phyloP scores from a whole-genome alignment of 2,329 filamentous ascomycete species.

The Metarhizium anisopliae region DNA sequence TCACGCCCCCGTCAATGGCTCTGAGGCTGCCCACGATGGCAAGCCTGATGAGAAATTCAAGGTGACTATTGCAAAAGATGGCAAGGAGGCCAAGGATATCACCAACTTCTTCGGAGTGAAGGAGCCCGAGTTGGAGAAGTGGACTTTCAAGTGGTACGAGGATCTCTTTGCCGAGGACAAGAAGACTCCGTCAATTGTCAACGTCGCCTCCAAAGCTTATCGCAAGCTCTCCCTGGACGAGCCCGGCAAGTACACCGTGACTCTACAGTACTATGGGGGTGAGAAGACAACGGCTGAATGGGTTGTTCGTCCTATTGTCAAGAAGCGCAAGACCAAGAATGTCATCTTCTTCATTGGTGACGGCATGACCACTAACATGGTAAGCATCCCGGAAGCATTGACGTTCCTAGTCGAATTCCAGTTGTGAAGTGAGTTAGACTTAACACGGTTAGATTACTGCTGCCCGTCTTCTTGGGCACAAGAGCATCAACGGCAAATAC shows the following conservation, averaged over 20 bases:
- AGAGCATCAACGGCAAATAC: slow-evolving; percentile 78
- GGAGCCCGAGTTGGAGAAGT: slow-evolving; percentile 68
- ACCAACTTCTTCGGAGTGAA: slow-evolving; percentile 59
- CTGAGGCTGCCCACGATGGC: slow-evolving; percentile 61
- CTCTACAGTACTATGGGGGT: slow-evolving; percentile 64
- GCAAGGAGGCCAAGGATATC: slow-evolving; percentile 41
- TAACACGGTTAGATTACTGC: slow-evolving; percentile 48
- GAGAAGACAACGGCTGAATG: slow-evolving; percentile 66
- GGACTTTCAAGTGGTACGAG: slow-evolving; percentile 80
- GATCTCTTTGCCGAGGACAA: slow-evolving; percentile 72
- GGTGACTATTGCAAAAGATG: slow-evolving; percentile 62
- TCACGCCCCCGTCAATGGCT: slow-evolving; percentile 73
- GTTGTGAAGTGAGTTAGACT: neutral
- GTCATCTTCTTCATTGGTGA: slow-evolving; percentile 78
- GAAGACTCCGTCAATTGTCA: slow-evolving; percentile 60
- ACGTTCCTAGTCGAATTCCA: slow-evolving; percentile 6
- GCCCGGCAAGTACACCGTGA: slow-evolving; percentile 71
- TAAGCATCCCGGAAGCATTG: slow-evolving; percentile 12
- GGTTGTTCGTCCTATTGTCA: slow-evolving; percentile 62
- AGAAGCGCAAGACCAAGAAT: slow-evolving; percentile 71
- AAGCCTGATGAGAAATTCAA: slow-evolving; percentile 67
- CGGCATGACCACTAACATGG: slow-evolving; percentile 66
- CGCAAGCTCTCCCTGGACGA: slow-evolving; percentile 67
- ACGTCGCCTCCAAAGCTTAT: slow-evolving; percentile 73
- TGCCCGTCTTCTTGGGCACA: slow-evolving; percentile 71